Evolutionary conservation across 164 flowering plant genomes (phyloP).

Genomic region (Liriodendron chinense): DNA sequence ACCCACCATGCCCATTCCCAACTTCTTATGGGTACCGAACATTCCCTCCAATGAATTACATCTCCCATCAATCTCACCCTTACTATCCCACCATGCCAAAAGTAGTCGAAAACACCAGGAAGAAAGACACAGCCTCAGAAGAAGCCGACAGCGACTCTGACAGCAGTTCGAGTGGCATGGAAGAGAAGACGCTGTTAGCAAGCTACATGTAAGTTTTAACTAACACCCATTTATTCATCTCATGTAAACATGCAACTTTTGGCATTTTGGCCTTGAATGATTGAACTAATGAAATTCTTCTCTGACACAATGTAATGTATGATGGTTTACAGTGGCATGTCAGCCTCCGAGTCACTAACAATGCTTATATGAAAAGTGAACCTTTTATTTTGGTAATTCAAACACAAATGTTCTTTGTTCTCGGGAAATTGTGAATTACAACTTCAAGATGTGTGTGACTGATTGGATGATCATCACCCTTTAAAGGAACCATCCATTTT

Average conservation of each 20-base stretch:
- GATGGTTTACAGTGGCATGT: no score
- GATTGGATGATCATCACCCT: no score
- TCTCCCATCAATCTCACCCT: slow-evolving; percentile 34
- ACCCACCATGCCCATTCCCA: slow-evolving; percentile 29
- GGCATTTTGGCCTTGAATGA: neutral
- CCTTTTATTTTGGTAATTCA: no score
- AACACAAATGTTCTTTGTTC: no score
- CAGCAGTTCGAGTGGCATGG: slow-evolving; percentile 39
- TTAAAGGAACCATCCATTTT: no score
- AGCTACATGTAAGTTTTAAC: slow-evolving; percentile 13
- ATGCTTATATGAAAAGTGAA: no score
- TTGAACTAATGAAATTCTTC: no score
- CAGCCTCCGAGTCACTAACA: no score
- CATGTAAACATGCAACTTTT: neutral
- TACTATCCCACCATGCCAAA: slow-evolving; percentile 22
- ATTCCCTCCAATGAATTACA: slow-evolving; percentile 21
- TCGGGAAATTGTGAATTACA: no score
- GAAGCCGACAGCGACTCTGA: slow-evolving; percentile 34
- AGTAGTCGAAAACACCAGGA: slow-evolving; percentile 9
- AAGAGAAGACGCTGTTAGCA: slow-evolving; percentile 18
- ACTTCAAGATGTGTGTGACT: no score
- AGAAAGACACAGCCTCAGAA: slow-evolving; percentile 19
- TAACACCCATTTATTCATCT: neutral
- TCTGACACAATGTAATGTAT: no score
- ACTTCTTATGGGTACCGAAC: slow-evolving; percentile 32